phyloP scores from a whole-genome alignment of 495 filamentous ascomycete genomes.

The Aspergillus conjunctus region DNA sequence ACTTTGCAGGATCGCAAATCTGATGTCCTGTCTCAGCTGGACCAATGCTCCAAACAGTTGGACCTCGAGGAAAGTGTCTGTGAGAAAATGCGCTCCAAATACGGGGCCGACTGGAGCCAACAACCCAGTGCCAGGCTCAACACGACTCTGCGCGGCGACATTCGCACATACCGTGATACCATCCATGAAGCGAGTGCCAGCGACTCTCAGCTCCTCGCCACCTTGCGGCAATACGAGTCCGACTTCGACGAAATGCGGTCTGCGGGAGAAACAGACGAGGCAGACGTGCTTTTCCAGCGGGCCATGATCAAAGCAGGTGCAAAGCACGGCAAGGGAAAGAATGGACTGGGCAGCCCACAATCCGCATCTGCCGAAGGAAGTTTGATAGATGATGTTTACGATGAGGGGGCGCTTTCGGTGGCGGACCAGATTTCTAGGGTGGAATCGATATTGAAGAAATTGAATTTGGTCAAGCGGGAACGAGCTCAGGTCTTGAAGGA shows the following conservation, averaged over 20 bases:
- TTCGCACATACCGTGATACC: conserved; percentile 82
- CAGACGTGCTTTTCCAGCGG: conserved; percentile 84
- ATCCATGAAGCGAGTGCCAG: conserved; percentile 87
- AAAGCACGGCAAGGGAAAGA: conserved; percentile 62
- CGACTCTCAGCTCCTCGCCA: conserved; percentile 81
- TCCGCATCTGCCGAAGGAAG: conserved; percentile 65
- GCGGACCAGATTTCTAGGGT: conserved; percentile 86
- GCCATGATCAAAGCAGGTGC: conserved; percentile 71
- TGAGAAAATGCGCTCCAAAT: conserved; percentile 99
- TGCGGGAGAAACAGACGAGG: conserved; percentile 85
- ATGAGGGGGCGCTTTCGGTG: conserved; percentile 75
- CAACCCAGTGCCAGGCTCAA: conserved; percentile 91
- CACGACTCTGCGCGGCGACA: conserved; percentile 80
- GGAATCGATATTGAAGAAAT: conserved; percentile 86
- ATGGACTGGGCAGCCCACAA: conserved; percentile 62
- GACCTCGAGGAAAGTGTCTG: conserved; percentile 98
- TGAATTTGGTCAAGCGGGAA: conserved; percentile 90
- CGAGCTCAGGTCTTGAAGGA: conserved; percentile 91
- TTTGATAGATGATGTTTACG: conserved; percentile 88
- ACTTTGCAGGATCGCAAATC: conserved; percentile 75
- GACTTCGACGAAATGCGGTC: conserved; percentile 96
- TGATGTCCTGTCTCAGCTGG: conserved; percentile 67
- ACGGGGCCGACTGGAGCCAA: conserved; percentile 94
- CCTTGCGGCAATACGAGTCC: conserved; percentile 77
- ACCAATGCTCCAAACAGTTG: conserved; percentile 79